phyloP scores from a whole-genome alignment of 208 protist species.

The Trypanosoma scelopori region DNA sequence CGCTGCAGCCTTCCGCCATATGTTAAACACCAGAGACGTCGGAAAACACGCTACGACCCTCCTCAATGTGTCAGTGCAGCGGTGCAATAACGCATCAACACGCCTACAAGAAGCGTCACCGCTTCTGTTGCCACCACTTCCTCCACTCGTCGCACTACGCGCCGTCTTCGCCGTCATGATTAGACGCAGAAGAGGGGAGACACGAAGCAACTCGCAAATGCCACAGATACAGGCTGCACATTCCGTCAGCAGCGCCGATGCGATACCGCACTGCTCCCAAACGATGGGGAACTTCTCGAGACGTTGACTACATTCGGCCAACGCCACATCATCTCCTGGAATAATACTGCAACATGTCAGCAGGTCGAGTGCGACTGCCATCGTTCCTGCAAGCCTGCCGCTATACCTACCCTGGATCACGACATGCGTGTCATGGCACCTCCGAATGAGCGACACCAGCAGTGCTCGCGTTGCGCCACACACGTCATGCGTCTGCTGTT shows the following conservation, averaged over 20 bases:
- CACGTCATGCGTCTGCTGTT: constrained; percentile 3
- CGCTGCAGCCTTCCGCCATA: constrained; percentile 12
- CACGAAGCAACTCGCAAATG: constrained; percentile 18
- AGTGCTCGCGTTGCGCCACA: not conserved
- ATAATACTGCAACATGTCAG: constrained; percentile 1
- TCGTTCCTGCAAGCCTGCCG: constrained; percentile 13
- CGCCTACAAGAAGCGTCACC: not conserved
- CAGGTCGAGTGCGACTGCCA: constrained; percentile 26
- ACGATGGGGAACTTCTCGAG: constrained; percentile 19
- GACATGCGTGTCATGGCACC: constrained; percentile 12
- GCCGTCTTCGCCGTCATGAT: not conserved
- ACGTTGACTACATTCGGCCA: not conserved
- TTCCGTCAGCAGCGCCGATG: constrained; percentile 6
- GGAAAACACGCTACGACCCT: not conserved
- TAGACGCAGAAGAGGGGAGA: constrained; percentile 4
- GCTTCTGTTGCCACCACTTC: not conserved
- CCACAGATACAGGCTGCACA: constrained; percentile 15
- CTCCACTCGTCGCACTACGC: not conserved
- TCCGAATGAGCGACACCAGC: constrained; percentile 9
- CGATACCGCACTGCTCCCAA: constrained; percentile 18
- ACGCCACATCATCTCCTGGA: not conserved
- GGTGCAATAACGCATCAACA: constrained; percentile 13
- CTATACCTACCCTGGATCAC: constrained; percentile 15
- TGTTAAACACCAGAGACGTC: constrained; percentile 17
- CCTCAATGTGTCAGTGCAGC: constrained; percentile 13